phyloP scores from a whole-genome alignment of 805 yeast species.

The Wickerhamiella azyma region DNA sequence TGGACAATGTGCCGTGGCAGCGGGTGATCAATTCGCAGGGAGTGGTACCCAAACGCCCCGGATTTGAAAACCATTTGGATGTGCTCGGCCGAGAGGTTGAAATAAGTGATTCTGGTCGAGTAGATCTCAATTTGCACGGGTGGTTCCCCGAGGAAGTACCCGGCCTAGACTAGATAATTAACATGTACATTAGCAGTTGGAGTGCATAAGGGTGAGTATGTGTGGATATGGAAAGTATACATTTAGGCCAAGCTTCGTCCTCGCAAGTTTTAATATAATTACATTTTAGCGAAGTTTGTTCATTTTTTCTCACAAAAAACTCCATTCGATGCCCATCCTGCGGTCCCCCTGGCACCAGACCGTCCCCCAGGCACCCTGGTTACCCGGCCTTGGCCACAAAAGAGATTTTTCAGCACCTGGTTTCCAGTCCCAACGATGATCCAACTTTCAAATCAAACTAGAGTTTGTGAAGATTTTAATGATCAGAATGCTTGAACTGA shows the following conservation, averaged over 20 bases:
- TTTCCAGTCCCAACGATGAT: constrained; percentile 27
- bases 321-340: too few relatives aligned
- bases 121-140: constrained; percentile 38
- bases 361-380: background rate
- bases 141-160: constrained; percentile 45
- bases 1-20: constrained; percentile 62
- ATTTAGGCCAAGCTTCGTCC: too few relatives aligned
- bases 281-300: too few relatives aligned
- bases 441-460: constrained; percentile 44
- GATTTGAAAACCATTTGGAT: constrained; percentile 35
- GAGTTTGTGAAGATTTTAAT: constrained; percentile 46
- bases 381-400: constrained; percentile 8
- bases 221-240: too few relatives aligned
- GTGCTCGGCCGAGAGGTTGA: constrained; percentile 35
- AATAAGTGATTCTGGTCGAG: constrained; percentile 23
- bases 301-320: too few relatives aligned
- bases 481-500: constrained; percentile 32
- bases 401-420: background rate
- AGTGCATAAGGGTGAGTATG: too few relatives aligned
- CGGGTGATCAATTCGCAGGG: constrained; percentile 57
- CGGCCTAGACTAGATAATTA: background rate
- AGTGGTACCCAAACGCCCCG: constrained; percentile 37
- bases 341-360: too few relatives aligned
- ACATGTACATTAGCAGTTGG: background rate
- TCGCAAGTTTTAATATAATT: too few relatives aligned